Conservation (phyloP, 2,329 filamentous ascomycete species). For the Cordyceps farinosa region DNA sequence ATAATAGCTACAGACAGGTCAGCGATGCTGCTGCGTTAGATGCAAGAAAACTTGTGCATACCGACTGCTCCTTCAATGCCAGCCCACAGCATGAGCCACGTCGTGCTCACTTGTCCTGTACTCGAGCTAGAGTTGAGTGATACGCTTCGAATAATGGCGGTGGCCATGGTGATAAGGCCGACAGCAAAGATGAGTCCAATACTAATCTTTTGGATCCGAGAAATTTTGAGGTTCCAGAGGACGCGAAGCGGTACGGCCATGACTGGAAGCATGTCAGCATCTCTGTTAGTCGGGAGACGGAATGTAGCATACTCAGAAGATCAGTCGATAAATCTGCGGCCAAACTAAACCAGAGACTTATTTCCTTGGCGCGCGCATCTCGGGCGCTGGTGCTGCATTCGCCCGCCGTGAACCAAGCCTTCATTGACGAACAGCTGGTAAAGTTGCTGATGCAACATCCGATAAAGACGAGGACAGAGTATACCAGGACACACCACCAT, state of each 20-base stretch:
- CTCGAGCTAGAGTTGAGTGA: slow-evolving; percentile 17
- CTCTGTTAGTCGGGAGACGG: neutral
- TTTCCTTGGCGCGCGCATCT: slow-evolving; percentile 21
- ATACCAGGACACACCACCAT: slow-evolving; percentile 22
- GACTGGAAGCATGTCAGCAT: slow-evolving; percentile 17
- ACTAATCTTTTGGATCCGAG: slow-evolving; percentile 21
- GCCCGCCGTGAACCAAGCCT: slow-evolving; percentile 23
- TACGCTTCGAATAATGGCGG: slow-evolving; percentile 23
- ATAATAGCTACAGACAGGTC: slow-evolving; percentile 19
- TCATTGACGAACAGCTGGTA: slow-evolving; percentile 23
- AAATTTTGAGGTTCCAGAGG: slow-evolving; percentile 21
- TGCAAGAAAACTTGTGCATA: slow-evolving; percentile 8
- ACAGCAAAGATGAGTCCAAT: slow-evolving; percentile 21
- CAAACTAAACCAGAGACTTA: slow-evolving; percentile 24
- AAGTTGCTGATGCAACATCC: slow-evolving; percentile 24
- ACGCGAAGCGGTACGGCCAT: slow-evolving; percentile 22
- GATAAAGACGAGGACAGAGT: slow-evolving; percentile 23
- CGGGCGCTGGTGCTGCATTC: slow-evolving; percentile 18
- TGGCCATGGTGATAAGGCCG: slow-evolving; percentile 22
- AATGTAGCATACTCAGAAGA: slow-evolving; percentile 19
- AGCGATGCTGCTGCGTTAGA: neutral
- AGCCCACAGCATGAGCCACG: slow-evolving; percentile 24
- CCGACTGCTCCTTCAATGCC: slow-evolving; percentile 22
- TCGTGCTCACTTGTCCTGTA: slow-evolving; percentile 22
- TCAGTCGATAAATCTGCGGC: slow-evolving; percentile 22